Base-by-base conservation (phyloP, 1,139 yeast species). In the Torulaspora pretoriensis region DNA sequence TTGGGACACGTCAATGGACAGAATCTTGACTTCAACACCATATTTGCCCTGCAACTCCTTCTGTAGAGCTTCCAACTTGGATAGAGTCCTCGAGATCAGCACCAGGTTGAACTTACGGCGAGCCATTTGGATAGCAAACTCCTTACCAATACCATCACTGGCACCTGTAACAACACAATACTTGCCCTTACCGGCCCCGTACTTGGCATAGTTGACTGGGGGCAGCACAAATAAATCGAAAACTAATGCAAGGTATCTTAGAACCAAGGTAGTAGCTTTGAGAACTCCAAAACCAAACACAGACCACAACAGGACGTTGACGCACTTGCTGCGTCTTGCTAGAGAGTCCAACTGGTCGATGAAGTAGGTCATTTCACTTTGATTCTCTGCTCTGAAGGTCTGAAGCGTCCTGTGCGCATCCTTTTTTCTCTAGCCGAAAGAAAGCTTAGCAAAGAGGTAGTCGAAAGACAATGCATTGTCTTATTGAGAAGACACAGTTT, bases 91-190 rank as follows among this genome's bases (percentile, higher is more conserved):
- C 29, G 96, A 85, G 17, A 90, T 83, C 55, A 94, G 73, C 5
- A 86, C 81, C 40, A 92, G 67, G 57, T 89, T 90, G 65, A 90
- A 83, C 1, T 96, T 96, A 55, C 77, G 80, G 46, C 76, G 68
- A 14, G 98, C 98, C 68, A 92, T 75, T 69, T 92, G 97, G 27
- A 70, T 63, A 1, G 96, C 83, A 61, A 78, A 92, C 64, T 92
- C 96, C 62, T 89, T 88, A 48, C 99, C 99, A 60, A 92, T 84
- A 33, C 99, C 98, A 65, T 92, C 98, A 40, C 97, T 87, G 4
- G 97, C 95, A 48, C 99, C 99, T 4, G 98, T 92, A 22, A 92
- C 77, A 27, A 92, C 84, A 6, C 97, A 97, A 45, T 69, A 56
- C 49, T 59, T 45, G 57, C 73, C 70, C 16, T 58, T 50, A 40